These are phyloP conservation scores for Inosperma sp. DNA, from an alignment of 768 basidiomycete genomes.

Conservation along the genomic window DNA sequence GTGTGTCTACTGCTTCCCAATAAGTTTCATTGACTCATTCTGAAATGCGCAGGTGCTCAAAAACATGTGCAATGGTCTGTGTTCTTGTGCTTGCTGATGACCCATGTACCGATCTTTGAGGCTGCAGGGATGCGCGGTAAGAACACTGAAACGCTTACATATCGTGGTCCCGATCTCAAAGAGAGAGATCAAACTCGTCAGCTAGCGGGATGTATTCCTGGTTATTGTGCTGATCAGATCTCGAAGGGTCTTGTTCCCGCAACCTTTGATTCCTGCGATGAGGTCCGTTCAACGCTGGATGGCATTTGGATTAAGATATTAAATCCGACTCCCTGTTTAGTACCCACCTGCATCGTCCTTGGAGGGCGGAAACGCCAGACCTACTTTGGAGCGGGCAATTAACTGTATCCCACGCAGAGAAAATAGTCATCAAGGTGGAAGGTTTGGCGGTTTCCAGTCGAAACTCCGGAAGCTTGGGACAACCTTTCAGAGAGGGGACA, in stretches of 20 bases:
- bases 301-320: neutral
- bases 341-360: constrained; percentile 12
- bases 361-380: constrained; percentile 7
- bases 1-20: neutral
- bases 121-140: constrained; percentile 11
- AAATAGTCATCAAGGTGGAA: constrained; percentile 11
- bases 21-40: neutral
- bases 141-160: constrained; percentile 10
- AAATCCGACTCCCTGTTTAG: neutral
- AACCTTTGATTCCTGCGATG: constrained; percentile 12
- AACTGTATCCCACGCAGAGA: constrained; percentile 7
- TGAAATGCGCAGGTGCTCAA: neutral
- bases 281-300: constrained; percentile 4
- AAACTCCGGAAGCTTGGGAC: constrained; percentile 3
- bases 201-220: constrained; percentile 7
- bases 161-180: constrained; percentile 4
- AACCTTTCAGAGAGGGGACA: constrained; percentile 9
- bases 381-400: neutral
- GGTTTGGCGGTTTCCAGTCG: constrained; percentile 3
- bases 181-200: constrained; percentile 9
- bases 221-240: constrained; percentile 7
- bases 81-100: neutral
- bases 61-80: constrained; percentile 4
- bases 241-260: neutral
- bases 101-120: neutral